Evolutionary conservation across 805 yeast genomes (phyloP), one percentile per base, ranked within the genome.

Genomic region (Soucietia sequanensis): DNA sequence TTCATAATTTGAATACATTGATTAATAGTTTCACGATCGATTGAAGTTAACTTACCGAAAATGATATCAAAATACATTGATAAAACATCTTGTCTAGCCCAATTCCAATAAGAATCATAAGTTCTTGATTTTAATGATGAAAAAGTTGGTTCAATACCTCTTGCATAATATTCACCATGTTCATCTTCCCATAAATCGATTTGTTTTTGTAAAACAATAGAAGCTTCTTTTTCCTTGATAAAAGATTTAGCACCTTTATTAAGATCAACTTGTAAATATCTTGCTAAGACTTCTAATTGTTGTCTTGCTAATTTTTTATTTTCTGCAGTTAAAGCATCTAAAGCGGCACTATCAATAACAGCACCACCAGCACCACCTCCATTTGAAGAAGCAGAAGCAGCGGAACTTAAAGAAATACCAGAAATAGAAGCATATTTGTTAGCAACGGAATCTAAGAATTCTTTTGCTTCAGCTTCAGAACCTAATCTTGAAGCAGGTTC

Each of bases 71-170:
- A 93, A 70, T 86, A 93, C 87, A 93, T 83, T 32, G 89, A 79
- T 50, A 93, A 71, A 42, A 93, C 85, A 61, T 93, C 96, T 72
- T 93, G 99, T 66, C 97, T 86, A 31, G 98, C 97, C 99, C 99
- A 93, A 67, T 95, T 95, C 99, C 99, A 93, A 67, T 90, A 89
- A 15, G 97, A 89, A 67, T 93, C 98, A 64, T 91, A 93, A 35
- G 84, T 81, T 72, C 99, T 85, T 19, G 97, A 95, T 72, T 93
- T 93, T 68, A 85, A 76, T 43, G 91, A 75, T 21, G 96, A 85
- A 70, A 93, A 93, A 4, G 83, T 80, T 27, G 98, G 96, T 47
- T 81, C 72, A 52, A 93, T 83, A 59, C 99, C 98, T 39, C 81
- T 76, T 32, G 96, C 90, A 62, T 90, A 93, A 56, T 81, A 81